phyloP scores from a whole-genome alignment of 2,329 filamentous ascomycete species.

The Celoporthe dispersa region DNA sequence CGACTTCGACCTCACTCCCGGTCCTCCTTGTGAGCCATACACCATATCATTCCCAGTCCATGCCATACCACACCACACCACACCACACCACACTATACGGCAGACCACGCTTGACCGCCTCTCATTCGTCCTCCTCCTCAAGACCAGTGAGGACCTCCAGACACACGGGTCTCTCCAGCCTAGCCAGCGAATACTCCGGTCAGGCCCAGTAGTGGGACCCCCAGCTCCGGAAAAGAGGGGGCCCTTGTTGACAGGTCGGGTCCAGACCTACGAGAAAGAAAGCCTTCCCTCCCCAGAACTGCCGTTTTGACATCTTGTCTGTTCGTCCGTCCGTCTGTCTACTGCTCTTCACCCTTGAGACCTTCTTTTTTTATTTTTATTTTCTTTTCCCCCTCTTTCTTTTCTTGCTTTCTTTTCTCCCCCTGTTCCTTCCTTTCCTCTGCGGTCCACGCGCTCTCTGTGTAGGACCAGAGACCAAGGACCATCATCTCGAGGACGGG shows the following conservation, averaged over 20 bases:
- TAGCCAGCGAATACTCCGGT: not conserved
- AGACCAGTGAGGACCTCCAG: not conserved
- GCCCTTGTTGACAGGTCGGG: constrained; percentile 2
- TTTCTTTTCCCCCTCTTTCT: not conserved
- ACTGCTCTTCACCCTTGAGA: not conserved
- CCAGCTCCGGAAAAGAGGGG: not conserved
- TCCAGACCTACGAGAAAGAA: not conserved
- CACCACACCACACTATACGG: not conserved
- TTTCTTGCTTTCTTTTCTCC: not conserved
- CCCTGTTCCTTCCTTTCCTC: not conserved
- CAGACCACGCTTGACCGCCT: not conserved
- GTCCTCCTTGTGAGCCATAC: not conserved
- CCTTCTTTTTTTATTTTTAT: not conserved
- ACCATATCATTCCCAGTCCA: too few species aligned
- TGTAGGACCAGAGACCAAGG: not conserved
- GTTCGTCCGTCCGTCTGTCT: not conserved
- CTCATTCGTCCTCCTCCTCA: not conserved
- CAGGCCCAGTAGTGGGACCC: not conserved
- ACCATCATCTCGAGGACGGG: not conserved
- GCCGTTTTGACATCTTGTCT: not conserved
- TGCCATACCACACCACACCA: not conserved
- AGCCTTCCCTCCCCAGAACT: not conserved
- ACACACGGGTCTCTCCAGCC: not conserved
- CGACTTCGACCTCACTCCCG: not conserved
- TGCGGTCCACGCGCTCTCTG: not conserved